Evolutionary conservation across 1,284 basidiomycete species (phyloP), one percentile per base, ranked within the genome.

Genomic region (Volvariella surrecta): DNA sequence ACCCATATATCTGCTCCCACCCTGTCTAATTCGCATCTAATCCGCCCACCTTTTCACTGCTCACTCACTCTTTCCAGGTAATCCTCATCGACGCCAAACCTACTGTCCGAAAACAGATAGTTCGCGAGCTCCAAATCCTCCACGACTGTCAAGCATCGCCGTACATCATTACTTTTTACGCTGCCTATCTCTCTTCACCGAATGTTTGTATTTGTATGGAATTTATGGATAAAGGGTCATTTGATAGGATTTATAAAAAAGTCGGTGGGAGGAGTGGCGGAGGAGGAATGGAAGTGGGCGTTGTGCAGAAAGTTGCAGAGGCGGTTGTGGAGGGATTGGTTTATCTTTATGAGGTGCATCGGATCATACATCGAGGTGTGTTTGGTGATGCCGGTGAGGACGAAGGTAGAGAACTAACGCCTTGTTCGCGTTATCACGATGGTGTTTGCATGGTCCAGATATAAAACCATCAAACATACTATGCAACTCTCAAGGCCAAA

Each of bases 181-280:
- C 96, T 49, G 95, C 96, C 20, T 99, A 92, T 68, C 72, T 97
- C 35, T 82, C 84, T 9, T 95, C 99, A 58, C 93, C 95, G 9
- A 96, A 98, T 55, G 95, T 99, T 57, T 97, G 93, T 63, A 94
- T 99, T 52, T 98, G 94, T 64, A 98, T 99, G 86, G 95, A 99
- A 59, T 90, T 72, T 62, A 94, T 94, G 93, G 91, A 99, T 67
- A 89, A 85, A 60, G 84, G 84, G 11, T 89, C 86, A 15, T 70
- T 89, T 22, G 96, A 99, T 59, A 80, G 83, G 28, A 95, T 99
- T 52, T 99, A 96, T 71, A 93, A 92, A 66, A 82, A 83, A 57
- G 86, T 89, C 51, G n/a, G n/a, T n/a, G n/a, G n/a, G n/a, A n/a
- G n/a, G n/a, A n/a, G n/a, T n/a, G n/a, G n/a, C n/a, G n/a, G n/a